Evolutionary conservation across 2,329 filamentous ascomycete genomes (phyloP), one percentile per base, ranked within the genome.

Genomic region (Boeremia lycopersici): DNA sequence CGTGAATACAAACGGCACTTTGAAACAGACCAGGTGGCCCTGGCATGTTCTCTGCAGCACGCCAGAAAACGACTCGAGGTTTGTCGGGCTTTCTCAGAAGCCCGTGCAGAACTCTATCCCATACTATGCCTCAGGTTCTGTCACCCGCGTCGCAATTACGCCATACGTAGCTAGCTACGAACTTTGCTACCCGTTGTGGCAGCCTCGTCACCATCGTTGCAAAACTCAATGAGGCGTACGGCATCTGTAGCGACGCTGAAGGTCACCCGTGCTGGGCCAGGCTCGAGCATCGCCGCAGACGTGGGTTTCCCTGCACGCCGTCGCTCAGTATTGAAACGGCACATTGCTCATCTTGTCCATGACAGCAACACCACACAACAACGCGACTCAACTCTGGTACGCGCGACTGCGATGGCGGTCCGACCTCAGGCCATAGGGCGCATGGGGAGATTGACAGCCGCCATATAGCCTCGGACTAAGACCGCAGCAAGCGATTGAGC

Each of bases 231-330:
- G 15, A 33, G 36, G 17, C 30, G 36, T 30, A 36, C 30, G 46
- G 46, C 41, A 50, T 55, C 41, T 50, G 46, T 55, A 55, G 46
- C 46, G 46, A 50, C n/a, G 28, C 28, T 46, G 28, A 40, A 36
- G 19, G 46, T 42, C 13, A 11, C 25, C 52, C 54, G 48, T 49
- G 48, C 52, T 26, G 36, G 19, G 36, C 39, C 28, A 38, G n/a
- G 53, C 55, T 59, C 45, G 53, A 59, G 55, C 54, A 51, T 35
- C 29, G 43, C 51, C 46, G 48, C 49, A 46, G 30, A 46, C 42
- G 46, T 45, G 53, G 47, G 40, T 48, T 48, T 48, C 60, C 58
- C 62, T 63, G 63, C 57, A 54, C 49, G 36, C 47, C 45, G 50
- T 50, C 42, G 42, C 34, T 15, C 35, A 34, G 54, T 45, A 29